phyloP scores from a whole-genome alignment of 257 asterid species.

The Penstemon newberryi region DNA sequence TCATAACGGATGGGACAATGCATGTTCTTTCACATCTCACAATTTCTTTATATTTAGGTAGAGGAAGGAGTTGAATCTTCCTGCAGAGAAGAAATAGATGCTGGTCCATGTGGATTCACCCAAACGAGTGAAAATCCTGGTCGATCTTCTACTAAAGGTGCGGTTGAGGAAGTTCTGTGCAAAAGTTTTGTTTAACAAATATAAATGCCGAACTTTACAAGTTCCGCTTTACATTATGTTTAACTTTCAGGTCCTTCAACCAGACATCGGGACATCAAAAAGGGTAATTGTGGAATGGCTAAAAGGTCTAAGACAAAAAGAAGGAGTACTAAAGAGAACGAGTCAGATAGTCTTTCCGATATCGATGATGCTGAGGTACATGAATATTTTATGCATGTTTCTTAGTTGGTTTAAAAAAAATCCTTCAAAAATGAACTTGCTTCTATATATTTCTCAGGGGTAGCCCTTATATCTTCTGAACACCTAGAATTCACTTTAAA shows the following conservation, averaged over 20 bases:
- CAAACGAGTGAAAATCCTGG: slow-evolving; percentile 25
- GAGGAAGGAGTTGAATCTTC: slow-evolving; percentile 26
- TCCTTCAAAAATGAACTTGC: neutral
- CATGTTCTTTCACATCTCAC: slow-evolving; percentile 3
- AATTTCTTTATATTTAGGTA: slow-evolving; percentile 3
- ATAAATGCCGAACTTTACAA: slow-evolving; percentile 6
- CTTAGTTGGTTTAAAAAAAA: slow-evolving; percentile 16
- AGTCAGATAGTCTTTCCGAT: slow-evolving; percentile 40
- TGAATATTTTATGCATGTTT: slow-evolving; percentile 7
- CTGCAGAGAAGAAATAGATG: slow-evolving; percentile 22
- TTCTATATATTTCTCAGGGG: neutral
- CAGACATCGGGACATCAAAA: slow-evolving; percentile 18
- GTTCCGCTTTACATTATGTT: slow-evolving; percentile 1
- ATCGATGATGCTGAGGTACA: slow-evolving; percentile 63
- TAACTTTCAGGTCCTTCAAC: slow-evolving; percentile 37
- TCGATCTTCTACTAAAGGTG: slow-evolving; percentile 7
- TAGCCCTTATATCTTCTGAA: neutral
- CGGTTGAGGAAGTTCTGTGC: neutral
- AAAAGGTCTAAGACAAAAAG: slow-evolving; percentile 21
- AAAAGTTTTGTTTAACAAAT: slow-evolving; percentile 8
- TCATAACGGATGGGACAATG: neutral
- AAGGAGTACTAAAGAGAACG: slow-evolving; percentile 24
- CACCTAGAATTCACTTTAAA: neutral
- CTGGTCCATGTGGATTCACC: slow-evolving; percentile 12
- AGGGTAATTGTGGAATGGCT: slow-evolving; percentile 19